phyloP scores from a whole-genome alignment of 495 filamentous ascomycete species.

The Hyaloscypha variabilis region DNA sequence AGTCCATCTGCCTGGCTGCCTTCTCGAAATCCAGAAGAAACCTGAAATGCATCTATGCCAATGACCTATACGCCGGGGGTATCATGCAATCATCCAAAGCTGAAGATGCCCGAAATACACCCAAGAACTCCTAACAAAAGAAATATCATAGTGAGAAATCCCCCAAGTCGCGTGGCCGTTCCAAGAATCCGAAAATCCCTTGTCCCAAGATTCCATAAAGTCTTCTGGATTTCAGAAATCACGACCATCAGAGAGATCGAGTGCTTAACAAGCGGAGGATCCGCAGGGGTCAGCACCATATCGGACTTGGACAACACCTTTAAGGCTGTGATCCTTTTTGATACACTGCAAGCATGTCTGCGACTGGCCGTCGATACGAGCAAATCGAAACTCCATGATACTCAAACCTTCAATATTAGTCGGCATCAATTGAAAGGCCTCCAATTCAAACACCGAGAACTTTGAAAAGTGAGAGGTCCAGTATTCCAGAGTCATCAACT shows the following conservation, averaged over 20 bases:
- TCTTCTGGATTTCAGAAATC: background rate
- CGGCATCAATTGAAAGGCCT: background rate
- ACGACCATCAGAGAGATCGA: background rate
- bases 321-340: background rate
- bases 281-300: constrained; percentile 17
- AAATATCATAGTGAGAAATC: background rate
- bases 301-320: constrained; percentile 2
- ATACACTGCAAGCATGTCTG: constrained; percentile 14
- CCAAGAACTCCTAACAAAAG: background rate
- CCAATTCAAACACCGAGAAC: constrained; percentile 3
- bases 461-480: constrained; percentile 8
- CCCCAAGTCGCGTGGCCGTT: background rate
- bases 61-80: background rate
- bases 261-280: background rate
- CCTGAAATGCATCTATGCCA: background rate
- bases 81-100: background rate
- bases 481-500: constrained; percentile 4
- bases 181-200: background rate
- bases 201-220: background rate
- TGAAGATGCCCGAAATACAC: background rate
- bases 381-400: constrained; percentile 10
- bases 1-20: background rate
- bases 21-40: background rate
- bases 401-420: background rate
- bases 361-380: constrained; percentile 18